Evolutionary conservation across 1,139 yeast species (phyloP).

Genomic region (Saccharomyces hybrid): DNA sequence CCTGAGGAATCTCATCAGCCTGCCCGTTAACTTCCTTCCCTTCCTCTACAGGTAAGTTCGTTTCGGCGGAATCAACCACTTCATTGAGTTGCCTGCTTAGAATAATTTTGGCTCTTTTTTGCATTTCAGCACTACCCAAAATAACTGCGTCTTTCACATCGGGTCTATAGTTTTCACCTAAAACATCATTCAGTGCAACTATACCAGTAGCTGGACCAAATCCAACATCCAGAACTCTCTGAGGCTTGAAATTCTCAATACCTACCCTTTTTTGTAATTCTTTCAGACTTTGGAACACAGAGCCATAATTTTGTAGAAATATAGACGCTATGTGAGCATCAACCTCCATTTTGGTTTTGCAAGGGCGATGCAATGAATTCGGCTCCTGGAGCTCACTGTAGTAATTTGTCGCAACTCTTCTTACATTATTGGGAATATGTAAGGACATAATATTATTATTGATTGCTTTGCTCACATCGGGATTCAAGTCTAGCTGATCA

Average conservation of each 20-base stretch:
- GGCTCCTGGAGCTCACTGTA: slow-evolving; percentile 44
- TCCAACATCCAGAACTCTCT: slow-evolving; percentile 68
- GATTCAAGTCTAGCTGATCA: slow-evolving; percentile 41
- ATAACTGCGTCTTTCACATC: slow-evolving; percentile 62
- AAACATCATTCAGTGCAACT: slow-evolving; percentile 74
- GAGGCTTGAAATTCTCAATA: slow-evolving; percentile 48
- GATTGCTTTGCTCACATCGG: slow-evolving; percentile 46
- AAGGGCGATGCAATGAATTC: slow-evolving; percentile 41
- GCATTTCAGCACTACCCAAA: slow-evolving; percentile 69
- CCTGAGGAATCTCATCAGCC: slow-evolving; percentile 20
- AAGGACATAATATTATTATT: slow-evolving; percentile 50
- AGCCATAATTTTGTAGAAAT: slow-evolving; percentile 79
- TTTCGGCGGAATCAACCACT: slow-evolving; percentile 23
- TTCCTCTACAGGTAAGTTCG: slow-evolving; percentile 16
- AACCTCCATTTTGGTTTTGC: slow-evolving; percentile 55
- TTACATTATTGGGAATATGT: slow-evolving; percentile 48
- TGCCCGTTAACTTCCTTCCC: slow-evolving; percentile 15
- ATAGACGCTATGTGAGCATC: slow-evolving; percentile 78
- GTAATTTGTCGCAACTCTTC: slow-evolving; percentile 48
- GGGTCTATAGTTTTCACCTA: slow-evolving; percentile 60
- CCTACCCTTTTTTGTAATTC: slow-evolving; percentile 58
- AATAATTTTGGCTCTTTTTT: slow-evolving; percentile 66
- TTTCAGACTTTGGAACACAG: slow-evolving; percentile 54
- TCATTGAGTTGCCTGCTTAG: slow-evolving; percentile 65
- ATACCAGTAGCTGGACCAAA: slow-evolving; percentile 93